phyloP scores from a whole-genome alignment of 2,329 filamentous ascomycete genomes.

The Penicillium carneum region DNA sequence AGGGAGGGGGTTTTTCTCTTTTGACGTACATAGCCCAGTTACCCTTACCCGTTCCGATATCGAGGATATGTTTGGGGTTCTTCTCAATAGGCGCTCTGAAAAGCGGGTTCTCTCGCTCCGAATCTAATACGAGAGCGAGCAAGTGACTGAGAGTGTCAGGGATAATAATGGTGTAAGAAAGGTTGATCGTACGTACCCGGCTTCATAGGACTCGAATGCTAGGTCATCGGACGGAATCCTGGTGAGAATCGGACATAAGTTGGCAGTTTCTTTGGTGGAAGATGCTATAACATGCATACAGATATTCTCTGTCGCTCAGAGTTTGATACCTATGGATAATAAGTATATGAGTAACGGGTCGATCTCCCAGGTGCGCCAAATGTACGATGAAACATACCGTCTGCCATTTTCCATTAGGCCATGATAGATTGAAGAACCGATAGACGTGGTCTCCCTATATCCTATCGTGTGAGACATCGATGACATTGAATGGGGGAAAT shows the following conservation, averaged over 20 bases:
- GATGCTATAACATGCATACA: conserved; percentile 11
- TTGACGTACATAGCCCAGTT: conserved; percentile 14
- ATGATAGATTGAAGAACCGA: conserved; percentile 28
- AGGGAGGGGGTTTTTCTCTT: too few relatives aligned
- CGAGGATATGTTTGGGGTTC: conserved; percentile 21
- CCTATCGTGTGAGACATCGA: not conserved
- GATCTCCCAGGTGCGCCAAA: not conserved
- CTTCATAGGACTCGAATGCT: conserved; percentile 31
- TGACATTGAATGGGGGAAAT: not conserved
- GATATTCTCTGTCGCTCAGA: conserved; percentile 22
- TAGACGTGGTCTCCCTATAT: conserved; percentile 26
- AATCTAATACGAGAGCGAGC: conserved; percentile 24
- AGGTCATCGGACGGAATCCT: conserved; percentile 29
- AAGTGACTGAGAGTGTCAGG: conserved; percentile 20
- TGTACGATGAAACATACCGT: conserved; percentile 16
- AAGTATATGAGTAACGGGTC: not conserved
- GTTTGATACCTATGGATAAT: conserved; percentile 26
- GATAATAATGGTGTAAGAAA: not conserved
- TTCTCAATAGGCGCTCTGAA: conserved; percentile 24
- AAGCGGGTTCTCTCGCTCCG: conserved; percentile 22
- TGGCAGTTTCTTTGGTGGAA: not conserved
- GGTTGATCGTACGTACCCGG: conserved; percentile 16
- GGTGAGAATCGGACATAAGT: not conserved
- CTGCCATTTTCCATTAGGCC: conserved; percentile 29
- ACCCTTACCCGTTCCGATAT: conserved; percentile 28